A percentile compares a stretch with the other conserved stretches of the same genome.
These are phyloP conservation scores for Mucor circinelloides DNA, from an alignment of 371 early-diverging fungal species.

Conservation along the genomic window DNA sequence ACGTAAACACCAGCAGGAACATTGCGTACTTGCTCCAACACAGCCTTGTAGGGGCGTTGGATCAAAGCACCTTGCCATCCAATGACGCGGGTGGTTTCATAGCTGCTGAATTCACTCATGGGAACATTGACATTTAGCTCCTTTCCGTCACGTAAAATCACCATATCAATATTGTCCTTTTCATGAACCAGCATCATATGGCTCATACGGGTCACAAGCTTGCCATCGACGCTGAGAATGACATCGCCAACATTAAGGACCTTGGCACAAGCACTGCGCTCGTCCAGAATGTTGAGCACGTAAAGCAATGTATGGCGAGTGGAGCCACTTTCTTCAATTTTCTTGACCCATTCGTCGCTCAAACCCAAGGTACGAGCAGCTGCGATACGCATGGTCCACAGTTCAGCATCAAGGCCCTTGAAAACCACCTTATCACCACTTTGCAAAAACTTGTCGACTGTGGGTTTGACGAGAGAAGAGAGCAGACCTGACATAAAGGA, in stretches of 20 bases:
- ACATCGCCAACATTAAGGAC: constrained; percentile 84
- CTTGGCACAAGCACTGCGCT: constrained; percentile 56
- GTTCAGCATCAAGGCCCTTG: constrained; percentile 71
- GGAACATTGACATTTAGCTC: constrained; percentile 54
- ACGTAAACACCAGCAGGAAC: constrained; percentile 82
- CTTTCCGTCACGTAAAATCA: constrained; percentile 66
- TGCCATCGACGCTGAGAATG: constrained; percentile 77
- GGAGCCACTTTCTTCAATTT: constrained; percentile 63
- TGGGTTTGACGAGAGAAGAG: constrained; percentile 37
- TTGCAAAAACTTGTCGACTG: constrained; percentile 49
- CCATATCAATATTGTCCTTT: constrained; percentile 47
- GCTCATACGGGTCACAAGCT: constrained; percentile 68
- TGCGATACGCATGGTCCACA: constrained; percentile 81
- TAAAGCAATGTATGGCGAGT: constrained; percentile 73
- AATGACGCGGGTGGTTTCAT: constrained; percentile 67
- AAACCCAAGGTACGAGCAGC: constrained; percentile 83
- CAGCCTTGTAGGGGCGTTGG: constrained; percentile 83
- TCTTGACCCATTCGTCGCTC: constrained; percentile 70
- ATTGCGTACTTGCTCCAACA: constrained; percentile 75
- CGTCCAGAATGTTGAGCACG: constrained; percentile 64
- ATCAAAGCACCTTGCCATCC: constrained; percentile 90
- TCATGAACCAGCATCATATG: constrained; percentile 46
- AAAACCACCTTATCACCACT: constrained; percentile 47
- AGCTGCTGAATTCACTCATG: constrained; percentile 57
- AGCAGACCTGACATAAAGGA: constrained; percentile 69